Percentiles rank a stretch among this genome's conserved stretches.
phyloP scores from a whole-genome alignment of 106 monocot species.

The Allium cepa region DNA sequence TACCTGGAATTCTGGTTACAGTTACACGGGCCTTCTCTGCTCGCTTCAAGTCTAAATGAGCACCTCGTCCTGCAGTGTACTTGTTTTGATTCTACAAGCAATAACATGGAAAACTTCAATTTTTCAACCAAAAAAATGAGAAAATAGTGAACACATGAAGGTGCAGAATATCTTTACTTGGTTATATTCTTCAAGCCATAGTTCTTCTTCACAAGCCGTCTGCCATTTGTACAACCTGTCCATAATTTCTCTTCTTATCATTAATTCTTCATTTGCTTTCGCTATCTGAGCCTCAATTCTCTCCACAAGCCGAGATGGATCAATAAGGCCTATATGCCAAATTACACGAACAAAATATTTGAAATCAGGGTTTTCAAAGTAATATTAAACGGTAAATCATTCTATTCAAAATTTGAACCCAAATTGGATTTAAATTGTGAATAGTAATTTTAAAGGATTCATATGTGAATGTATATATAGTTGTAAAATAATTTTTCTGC shows the following conservation, averaged over 20 bases:
- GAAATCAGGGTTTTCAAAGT: too few relatives aligned
- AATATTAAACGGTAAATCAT: too few relatives aligned
- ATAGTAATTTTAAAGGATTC: too few relatives aligned
- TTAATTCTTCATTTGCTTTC: constrained; percentile 50
- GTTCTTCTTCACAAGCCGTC: constrained; percentile 73
- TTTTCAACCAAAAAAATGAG: neutral
- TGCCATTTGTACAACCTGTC: constrained; percentile 62
- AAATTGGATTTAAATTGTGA: too few relatives aligned
- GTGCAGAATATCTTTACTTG: constrained; percentile 20
- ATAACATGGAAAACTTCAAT: neutral
- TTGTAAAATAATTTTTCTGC: too few relatives aligned
- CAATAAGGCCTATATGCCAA: constrained; percentile 58
- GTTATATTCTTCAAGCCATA: constrained; percentile 81
- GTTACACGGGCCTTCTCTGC: constrained; percentile 83
- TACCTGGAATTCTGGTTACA: constrained; percentile 80
- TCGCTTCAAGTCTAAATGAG: constrained; percentile 81
- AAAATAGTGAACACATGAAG: neutral
- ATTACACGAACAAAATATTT: neutral
- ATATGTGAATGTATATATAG: too few relatives aligned
- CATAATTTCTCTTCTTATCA: constrained; percentile 61
- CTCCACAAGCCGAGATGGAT: constrained; percentile 66
- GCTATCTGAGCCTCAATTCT: constrained; percentile 60
- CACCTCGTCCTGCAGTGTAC: constrained; percentile 66
- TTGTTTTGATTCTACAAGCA: constrained; percentile 56
- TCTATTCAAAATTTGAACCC: too few relatives aligned